phyloP scores from a whole-genome alignment of 345 rosid genomes.

The Aethionema arabicum region DNA sequence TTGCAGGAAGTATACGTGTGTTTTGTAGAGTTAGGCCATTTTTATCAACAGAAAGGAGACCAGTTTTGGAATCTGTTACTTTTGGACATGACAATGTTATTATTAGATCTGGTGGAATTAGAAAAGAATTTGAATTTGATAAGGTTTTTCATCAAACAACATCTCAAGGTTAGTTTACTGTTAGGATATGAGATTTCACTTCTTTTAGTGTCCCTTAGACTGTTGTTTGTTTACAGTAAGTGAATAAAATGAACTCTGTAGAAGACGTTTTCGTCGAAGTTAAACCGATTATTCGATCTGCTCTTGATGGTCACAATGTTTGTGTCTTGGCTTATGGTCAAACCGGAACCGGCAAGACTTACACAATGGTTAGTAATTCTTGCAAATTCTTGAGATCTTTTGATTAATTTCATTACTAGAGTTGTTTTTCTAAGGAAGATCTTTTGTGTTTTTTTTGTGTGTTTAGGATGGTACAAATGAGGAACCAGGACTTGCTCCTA shows the following conservation, averaged over 20 bases:
- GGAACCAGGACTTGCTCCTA: constrained; percentile 75
- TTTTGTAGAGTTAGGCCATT: constrained; percentile 80
- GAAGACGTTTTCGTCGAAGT: constrained; percentile 80
- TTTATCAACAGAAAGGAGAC: constrained; percentile 45
- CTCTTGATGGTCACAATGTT: constrained; percentile 87
- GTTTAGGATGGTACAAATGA: constrained; percentile 70
- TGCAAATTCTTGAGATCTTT: constrained; percentile 2
- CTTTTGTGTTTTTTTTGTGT: constrained; percentile 11
- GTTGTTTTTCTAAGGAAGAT: constrained; percentile 12
- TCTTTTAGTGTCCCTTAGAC: constrained; percentile 19
- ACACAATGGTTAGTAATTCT: constrained; percentile 67
- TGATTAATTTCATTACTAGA: not conserved
- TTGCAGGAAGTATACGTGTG: constrained; percentile 81
- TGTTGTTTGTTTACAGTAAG: constrained; percentile 39
- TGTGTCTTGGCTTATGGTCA: constrained; percentile 93
- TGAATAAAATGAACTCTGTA: constrained; percentile 49
- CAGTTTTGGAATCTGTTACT: constrained; percentile 48
- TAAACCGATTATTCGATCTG: constrained; percentile 79
- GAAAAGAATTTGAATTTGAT: constrained; percentile 75
- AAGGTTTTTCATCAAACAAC: constrained; percentile 63
- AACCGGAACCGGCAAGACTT: constrained; percentile 96
- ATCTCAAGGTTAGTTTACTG: constrained; percentile 66
- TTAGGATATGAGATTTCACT: constrained; percentile 25
- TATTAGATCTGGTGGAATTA: constrained; percentile 56
- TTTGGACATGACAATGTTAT: constrained; percentile 46